A percentile compares a stretch with the other conserved stretches of the same genome.
phyloP scores from a whole-genome alignment of 2,329 filamentous ascomycete species.

The Xenoacremonium recifei region DNA sequence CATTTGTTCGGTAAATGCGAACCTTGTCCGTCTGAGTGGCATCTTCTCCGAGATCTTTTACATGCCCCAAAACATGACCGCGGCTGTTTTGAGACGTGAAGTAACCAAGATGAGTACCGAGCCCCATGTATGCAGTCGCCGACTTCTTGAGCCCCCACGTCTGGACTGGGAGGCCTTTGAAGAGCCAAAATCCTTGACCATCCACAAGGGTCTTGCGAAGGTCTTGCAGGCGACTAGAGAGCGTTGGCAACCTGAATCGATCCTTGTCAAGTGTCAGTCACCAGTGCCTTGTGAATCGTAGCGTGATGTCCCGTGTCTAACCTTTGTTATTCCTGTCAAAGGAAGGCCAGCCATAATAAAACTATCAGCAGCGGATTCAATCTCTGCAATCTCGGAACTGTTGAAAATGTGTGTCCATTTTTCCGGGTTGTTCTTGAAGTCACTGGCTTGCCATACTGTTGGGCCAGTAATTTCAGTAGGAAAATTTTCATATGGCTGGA shows the following conservation, averaged over 20 bases:
- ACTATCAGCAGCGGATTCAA: conserved; percentile 8
- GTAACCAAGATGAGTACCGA: conserved; percentile 80
- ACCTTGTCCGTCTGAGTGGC: conserved; percentile 73
- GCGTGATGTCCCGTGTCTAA: too few species aligned
- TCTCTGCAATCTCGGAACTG: too few species aligned
- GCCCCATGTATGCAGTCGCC: conserved; percentile 80
- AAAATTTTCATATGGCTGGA: too few species aligned
- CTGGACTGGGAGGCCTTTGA: conserved; percentile 76
- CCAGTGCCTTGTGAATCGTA: too few species aligned
- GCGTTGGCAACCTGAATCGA: too few species aligned
- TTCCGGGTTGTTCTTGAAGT: too few species aligned
- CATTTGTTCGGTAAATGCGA: conserved; percentile 82
- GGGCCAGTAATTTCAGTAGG: too few species aligned
- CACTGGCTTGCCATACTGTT: too few species aligned
- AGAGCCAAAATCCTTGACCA: conserved; percentile 86
- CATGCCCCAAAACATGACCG: conserved; percentile 81
- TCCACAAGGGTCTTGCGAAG: conserved; percentile 53
- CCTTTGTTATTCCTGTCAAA: conserved; percentile 2
- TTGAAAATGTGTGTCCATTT: too few species aligned
- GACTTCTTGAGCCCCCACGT: conserved; percentile 76
- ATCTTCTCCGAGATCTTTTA: conserved; percentile 83
- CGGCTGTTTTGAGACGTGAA: conserved; percentile 80
- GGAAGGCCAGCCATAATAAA: conserved; percentile 5
- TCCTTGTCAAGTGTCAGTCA: too few species aligned
- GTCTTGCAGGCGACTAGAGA: conserved; percentile 28